Base-by-base conservation (phyloP, 768 basidiomycete genomes). In the Mrakia frigida region DNA sequence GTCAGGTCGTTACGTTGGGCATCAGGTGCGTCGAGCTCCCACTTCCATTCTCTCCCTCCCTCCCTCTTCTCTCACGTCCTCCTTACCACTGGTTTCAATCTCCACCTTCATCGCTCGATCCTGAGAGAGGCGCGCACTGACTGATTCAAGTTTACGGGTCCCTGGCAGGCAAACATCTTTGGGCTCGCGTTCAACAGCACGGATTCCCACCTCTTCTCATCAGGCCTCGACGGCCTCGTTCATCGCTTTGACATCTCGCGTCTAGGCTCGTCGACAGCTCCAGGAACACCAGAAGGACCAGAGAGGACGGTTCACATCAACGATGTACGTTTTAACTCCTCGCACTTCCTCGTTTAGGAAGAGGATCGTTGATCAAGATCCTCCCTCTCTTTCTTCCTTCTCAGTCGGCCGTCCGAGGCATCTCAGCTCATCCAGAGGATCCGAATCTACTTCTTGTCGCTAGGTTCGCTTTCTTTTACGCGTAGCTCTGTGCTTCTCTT, bases 231-330 rank as follows among this genome's bases (percentile, higher is more conserved):
- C 65, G 65, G 65, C 3, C 65, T 68, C 65, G 65, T 68, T 23
- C 65, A 68, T 41, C 65, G 65, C 1, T 68, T 43, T 39, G 65
- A 68, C 13, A 39, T 68, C 65, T 43, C 65, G 25, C 65, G 65
- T 13, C 39, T 68, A 7, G 65, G 37, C 35, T 43, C 65, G 6
- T 35, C 35, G 21, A 11, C 65, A 14, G 10, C 65, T 9, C 35
- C 61, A 21, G 28, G 11, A 33, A 33, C 21, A 14, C 31, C 61
- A 14, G 65, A 68, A 23, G 65, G 65, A 6, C 65, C 65, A 37
- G 65, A 68, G 23, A 68, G 65, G 35, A 37, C 65, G 18, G 65
- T 68, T 9, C 65, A 68, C 13, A 37, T 68, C 65, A 68, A 68
- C 39, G 65, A 68, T 10, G 65, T 68, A 11, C 10, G 65, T 41